Conservation (phyloP, 305 asterid species). For the Fraxinus xanthoxyloides region DNA sequence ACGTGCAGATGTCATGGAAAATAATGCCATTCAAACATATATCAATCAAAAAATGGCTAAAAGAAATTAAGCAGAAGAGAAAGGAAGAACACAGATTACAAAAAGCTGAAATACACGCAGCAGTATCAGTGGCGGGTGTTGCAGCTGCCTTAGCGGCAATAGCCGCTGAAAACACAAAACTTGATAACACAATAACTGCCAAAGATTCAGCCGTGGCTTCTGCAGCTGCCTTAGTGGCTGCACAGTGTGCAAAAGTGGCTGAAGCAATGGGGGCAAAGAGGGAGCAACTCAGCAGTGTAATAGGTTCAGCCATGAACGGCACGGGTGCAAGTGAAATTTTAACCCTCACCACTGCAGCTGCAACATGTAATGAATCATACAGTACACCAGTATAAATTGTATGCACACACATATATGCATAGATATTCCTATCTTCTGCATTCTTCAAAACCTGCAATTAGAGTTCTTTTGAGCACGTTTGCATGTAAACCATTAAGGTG, state of each 20-base stretch:
- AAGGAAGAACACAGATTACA: conserved; percentile 75
- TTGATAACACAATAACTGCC: conserved; percentile 22
- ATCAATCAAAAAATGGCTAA: conserved; percentile 84
- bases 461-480: not conserved
- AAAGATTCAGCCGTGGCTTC: conserved; percentile 75
- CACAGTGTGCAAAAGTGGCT: conserved; percentile 85
- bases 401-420: not conserved
- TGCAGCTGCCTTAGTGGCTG: conserved; percentile 87
- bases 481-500: not conserved
- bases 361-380: conserved; percentile 56
- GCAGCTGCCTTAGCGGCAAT: conserved; percentile 95
- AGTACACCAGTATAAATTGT: not conserved
- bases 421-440: not conserved
- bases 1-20: conserved; percentile 71
- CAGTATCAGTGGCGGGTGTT: conserved; percentile 82
- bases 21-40: conserved; percentile 52
- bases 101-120: conserved; percentile 90
- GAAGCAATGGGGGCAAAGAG: conserved; percentile 96
- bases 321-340: conserved; percentile 61
- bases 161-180: conserved; percentile 65
- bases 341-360: conserved; percentile 79
- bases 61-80: conserved; percentile 67
- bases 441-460: not conserved
- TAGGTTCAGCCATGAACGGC: conserved; percentile 66
- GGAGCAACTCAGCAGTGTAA: conserved; percentile 61